Base-by-base conservation (phyloP, 2,329 filamentous ascomycete species). In the Colletotrichum filicis region DNA sequence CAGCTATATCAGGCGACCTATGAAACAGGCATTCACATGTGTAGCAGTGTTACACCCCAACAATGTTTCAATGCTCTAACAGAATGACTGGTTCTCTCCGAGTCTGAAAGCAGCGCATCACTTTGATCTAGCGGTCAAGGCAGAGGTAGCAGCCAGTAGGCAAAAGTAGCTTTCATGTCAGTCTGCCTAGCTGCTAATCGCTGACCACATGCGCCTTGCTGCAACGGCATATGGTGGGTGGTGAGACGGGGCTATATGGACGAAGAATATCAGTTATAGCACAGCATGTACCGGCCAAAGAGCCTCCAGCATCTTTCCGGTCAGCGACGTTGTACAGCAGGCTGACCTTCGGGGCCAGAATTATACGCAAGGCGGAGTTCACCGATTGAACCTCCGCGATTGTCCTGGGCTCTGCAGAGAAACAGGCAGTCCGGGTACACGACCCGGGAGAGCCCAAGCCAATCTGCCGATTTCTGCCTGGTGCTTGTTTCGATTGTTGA, bases 91-190 rank as follows among this genome's bases (percentile, higher is more conserved):
- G 49, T 55, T 22, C 26, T 53, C 42, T n/a, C 42, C n/a, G 9
- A 35, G 35, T 58, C 59, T 49, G 58, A 24, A 35, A 14, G 32
- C 12, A 69, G 59, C 26, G 37, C 14, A 46, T 11, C 14, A 0
- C n/a, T 46, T 30, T 49, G 42, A 63, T 71, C 8, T 67, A 71
- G 58, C 66, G 66, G 66, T 74, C 71, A 67, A 62, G 52, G 24
- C 26, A 49, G 32, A 65, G 56, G 56, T 49, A 42, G 4, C 30
- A 11, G 16, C 11, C 32, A 57, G 56, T 11, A n/a, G 28, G 35
- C 26, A n/a, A 26, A 46, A 37, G 42, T 42, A 57, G 19, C 26
- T 53, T 67, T 67, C 57, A 37, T 55, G 32, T 24, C 26, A 42
- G 24, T 37, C 57, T 6, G 37, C 14, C 59, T 37, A n/a, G 30